Evolutionary conservation across 108 stramenopile genomes (phyloP).

Genomic region (Bacterosira constricta): DNA sequence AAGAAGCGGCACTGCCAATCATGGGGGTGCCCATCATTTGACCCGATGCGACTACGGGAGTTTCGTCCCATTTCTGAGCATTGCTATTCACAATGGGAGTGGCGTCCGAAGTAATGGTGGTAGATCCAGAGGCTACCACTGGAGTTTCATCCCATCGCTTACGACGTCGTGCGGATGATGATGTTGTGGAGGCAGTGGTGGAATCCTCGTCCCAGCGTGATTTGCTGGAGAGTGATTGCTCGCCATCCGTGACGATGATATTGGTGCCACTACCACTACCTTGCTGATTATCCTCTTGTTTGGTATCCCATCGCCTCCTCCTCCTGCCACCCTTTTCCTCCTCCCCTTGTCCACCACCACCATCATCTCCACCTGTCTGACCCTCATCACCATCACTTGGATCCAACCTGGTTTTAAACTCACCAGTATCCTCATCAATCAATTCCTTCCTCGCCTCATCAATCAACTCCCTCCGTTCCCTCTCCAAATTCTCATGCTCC

Average conservation of each 20-base stretch:
- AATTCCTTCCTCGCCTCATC: constrained; percentile 66
- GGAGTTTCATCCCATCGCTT: constrained; percentile 96
- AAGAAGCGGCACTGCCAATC: constrained; percentile 28
- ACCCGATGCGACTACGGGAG: constrained; percentile 67
- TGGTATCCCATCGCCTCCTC: constrained; percentile 85
- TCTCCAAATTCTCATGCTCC: constrained; percentile 72
- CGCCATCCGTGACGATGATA: constrained; percentile 70
- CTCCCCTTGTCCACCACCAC: background rate
- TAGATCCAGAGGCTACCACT: constrained; percentile 36
- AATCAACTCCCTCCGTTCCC: constrained; percentile 69
- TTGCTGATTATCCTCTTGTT: background rate
- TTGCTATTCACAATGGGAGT: constrained; percentile 52
- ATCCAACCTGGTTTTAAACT: constrained; percentile 28
- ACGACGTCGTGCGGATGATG: constrained; percentile 52
- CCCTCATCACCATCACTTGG: background rate
- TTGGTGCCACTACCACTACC: constrained; percentile 14
- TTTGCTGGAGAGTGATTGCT: constrained; percentile 31
- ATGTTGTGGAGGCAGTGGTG: constrained; percentile 12
- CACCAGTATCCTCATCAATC: constrained; percentile 45
- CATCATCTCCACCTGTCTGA: constrained; percentile 5
- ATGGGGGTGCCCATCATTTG: constrained; percentile 24
- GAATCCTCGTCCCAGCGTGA: constrained; percentile 79
- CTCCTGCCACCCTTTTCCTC: constrained; percentile 36
- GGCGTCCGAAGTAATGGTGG: constrained; percentile 57
- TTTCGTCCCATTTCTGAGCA: constrained; percentile 80